Conservation (phyloP, 2,329 filamentous ascomycete genomes). For the Podosphaera leucotricha region DNA sequence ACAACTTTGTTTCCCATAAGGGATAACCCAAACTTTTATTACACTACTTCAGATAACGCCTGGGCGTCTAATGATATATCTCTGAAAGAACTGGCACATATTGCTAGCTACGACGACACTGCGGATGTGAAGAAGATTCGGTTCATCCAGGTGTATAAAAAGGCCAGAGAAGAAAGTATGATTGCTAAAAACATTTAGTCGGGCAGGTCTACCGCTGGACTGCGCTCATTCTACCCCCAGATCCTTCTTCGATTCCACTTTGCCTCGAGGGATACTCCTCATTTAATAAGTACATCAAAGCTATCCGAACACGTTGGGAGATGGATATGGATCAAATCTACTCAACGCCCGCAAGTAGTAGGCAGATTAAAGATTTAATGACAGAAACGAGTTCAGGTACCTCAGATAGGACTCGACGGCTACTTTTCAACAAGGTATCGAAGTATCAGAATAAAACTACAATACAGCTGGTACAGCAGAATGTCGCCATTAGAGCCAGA, state of each 20-base stretch:
- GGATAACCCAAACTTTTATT: too few species aligned
- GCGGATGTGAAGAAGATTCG: too few species aligned
- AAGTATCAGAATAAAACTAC: background rate
- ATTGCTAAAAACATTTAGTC: background rate
- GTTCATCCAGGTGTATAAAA: background rate
- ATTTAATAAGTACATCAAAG: background rate
- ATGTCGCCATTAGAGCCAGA: background rate
- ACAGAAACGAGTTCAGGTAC: background rate
- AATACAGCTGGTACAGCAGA: background rate
- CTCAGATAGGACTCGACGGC: background rate
- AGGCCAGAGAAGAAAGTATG: background rate
- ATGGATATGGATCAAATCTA: background rate
- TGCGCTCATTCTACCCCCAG: background rate
- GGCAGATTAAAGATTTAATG: background rate
- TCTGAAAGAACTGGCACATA: too few species aligned
- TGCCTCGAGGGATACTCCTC: too few species aligned
- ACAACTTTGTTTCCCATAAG: too few species aligned
- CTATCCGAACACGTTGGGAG: background rate
- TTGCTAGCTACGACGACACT: too few species aligned
- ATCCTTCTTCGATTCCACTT: background rate
- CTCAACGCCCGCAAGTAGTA: background rate
- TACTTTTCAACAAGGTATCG: background rate
- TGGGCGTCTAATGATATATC: too few species aligned
- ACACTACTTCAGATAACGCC: too few species aligned
- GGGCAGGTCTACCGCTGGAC: background rate